A percentile compares a stretch with the other conserved stretches of the same genome.
Evolutionary conservation across 2,329 filamentous ascomycete species (phyloP).

Genomic region (Chaetomium sp.): DNA sequence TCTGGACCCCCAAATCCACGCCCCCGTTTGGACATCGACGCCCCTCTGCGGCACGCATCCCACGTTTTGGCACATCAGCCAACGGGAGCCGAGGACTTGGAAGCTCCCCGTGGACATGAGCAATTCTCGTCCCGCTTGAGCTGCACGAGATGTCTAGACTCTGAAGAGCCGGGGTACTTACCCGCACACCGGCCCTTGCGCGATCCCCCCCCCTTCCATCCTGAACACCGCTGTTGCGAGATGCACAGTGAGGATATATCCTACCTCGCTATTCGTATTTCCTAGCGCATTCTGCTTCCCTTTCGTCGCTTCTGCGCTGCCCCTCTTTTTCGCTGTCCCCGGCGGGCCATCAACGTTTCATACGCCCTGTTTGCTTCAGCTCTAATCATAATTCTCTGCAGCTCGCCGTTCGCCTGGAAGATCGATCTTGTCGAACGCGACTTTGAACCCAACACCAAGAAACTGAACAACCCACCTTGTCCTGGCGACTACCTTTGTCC

Average conservation of each 20-base stretch:
- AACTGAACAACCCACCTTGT: constrained; percentile 14
- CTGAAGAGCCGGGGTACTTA: constrained; percentile 40
- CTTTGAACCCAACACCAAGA: constrained; percentile 2
- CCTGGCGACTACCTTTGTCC: constrained; percentile 31
- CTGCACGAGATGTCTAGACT: constrained; percentile 35
- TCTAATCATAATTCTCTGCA: constrained; percentile 27
- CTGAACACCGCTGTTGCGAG: constrained; percentile 17
- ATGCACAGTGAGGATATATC: constrained; percentile 14
- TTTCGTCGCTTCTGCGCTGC: constrained; percentile 19
- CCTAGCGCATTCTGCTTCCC: not conserved
- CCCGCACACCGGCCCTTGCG: constrained; percentile 33
- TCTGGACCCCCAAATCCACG: constrained; percentile 30
- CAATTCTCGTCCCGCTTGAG: constrained; percentile 32
- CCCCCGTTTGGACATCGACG: constrained; percentile 33
- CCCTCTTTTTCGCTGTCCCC: constrained; percentile 5
- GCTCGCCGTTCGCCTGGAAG: constrained; percentile 23
- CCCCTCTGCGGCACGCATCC: constrained; percentile 34
- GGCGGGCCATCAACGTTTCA: constrained; percentile 12
- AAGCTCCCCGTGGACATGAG: constrained; percentile 15
- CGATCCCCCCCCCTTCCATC: constrained; percentile 22
- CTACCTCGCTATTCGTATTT: constrained; percentile 20
- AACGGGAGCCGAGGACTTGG: constrained; percentile 26
- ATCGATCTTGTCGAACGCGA: constrained; percentile 19
- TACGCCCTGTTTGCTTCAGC: constrained; percentile 11
- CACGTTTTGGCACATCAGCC: constrained; percentile 33